Evolutionary conservation across 768 basidiomycete species (phyloP).

Genomic region (Polyporus arcularius): DNA sequence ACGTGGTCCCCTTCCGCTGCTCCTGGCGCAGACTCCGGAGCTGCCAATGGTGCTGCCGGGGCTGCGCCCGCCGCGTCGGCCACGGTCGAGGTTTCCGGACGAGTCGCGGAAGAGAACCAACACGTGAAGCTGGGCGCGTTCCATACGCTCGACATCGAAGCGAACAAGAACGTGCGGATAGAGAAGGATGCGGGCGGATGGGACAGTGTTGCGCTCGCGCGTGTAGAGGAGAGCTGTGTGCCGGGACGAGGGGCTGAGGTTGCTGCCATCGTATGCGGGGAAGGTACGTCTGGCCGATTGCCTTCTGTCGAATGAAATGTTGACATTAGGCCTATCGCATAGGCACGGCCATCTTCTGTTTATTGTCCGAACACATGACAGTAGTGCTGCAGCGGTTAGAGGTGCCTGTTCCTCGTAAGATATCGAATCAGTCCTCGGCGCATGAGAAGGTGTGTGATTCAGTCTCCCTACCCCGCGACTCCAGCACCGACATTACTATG

Average conservation of each 20-base stretch:
- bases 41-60: slow-evolving; percentile 39
- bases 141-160: slow-evolving; percentile 93
- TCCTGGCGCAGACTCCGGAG: slow-evolving; percentile 38
- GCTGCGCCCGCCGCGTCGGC: slow-evolving; percentile 42
- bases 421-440: slow-evolving; percentile 75
- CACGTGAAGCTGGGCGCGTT: slow-evolving; percentile 91
- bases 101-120: slow-evolving; percentile 81
- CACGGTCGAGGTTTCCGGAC: slow-evolving; percentile 83
- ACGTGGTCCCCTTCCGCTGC: slow-evolving; percentile 76
- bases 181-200: slow-evolving; percentile 80
- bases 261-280: slow-evolving; percentile 93
- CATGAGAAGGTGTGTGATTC: slow-evolving; percentile 66
- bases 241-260: slow-evolving; percentile 97
- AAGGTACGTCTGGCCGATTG: slow-evolving; percentile 51
- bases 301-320: no score
- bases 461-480: neutral
- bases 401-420: slow-evolving; percentile 87
- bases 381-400: slow-evolving; percentile 89
- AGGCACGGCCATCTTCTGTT: slow-evolving; percentile 89
- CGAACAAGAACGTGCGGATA: slow-evolving; percentile 87
- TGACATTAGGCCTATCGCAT: neutral
- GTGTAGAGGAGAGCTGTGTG: slow-evolving; percentile 85
- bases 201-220: slow-evolving; percentile 84
- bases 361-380: slow-evolving; percentile 97
- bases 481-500: neutral